phyloP scores from a whole-genome alignment of 805 yeast species.

The Starmerella roubikii region DNA sequence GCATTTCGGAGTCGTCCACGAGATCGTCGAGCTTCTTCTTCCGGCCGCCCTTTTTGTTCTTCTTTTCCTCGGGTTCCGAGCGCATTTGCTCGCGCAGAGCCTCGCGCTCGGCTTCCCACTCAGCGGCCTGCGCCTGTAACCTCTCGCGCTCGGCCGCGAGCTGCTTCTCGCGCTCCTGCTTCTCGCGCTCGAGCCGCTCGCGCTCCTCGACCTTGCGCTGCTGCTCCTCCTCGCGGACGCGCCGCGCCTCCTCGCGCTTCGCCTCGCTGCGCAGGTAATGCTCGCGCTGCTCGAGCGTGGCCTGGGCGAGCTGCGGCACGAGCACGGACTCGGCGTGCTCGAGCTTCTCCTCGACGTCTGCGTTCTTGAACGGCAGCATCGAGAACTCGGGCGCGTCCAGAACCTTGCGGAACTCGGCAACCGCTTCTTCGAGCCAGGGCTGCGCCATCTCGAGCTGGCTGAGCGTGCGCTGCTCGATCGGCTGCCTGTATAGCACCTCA shows the following conservation, averaged over 20 bases:
- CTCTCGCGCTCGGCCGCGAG: constrained; percentile 24
- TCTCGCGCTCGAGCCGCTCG: constrained; percentile 16
- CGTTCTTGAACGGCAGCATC: constrained; percentile 64
- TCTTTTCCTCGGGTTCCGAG: constrained; percentile 1
- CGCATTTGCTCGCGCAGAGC: constrained; percentile 28
- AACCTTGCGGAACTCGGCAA: constrained; percentile 1
- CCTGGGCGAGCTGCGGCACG: constrained; percentile 53
- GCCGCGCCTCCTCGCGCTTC: constrained; percentile 63
- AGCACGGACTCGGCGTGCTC: constrained; percentile 68
- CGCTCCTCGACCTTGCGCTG: constrained; percentile 30
- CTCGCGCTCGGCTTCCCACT: constrained; percentile 27
- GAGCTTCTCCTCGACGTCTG: constrained; percentile 77
- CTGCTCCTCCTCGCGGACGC: constrained; percentile 45
- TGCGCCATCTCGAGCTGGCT: constrained; percentile 47
- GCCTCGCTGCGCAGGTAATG: constrained; percentile 44
- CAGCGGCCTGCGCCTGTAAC: constrained; percentile 25
- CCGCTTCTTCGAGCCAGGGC: constrained; percentile 35
- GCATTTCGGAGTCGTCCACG: constrained; percentile 31
- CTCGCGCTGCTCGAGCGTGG: constrained; percentile 49
- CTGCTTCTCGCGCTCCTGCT: constrained; percentile 23
- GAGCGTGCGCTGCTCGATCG: constrained; percentile 44
- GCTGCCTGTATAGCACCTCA: constrained; percentile 55
- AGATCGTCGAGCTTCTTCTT: constrained; percentile 21
- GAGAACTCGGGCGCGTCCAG: constrained; percentile 44
- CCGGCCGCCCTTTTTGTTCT: constrained; percentile 1